A percentile compares a stretch with the other conserved stretches of the same genome.
Evolutionary conservation across 2,329 filamentous ascomycete genomes (phyloP).

Genomic region (Aspergillus brasiliensis): DNA sequence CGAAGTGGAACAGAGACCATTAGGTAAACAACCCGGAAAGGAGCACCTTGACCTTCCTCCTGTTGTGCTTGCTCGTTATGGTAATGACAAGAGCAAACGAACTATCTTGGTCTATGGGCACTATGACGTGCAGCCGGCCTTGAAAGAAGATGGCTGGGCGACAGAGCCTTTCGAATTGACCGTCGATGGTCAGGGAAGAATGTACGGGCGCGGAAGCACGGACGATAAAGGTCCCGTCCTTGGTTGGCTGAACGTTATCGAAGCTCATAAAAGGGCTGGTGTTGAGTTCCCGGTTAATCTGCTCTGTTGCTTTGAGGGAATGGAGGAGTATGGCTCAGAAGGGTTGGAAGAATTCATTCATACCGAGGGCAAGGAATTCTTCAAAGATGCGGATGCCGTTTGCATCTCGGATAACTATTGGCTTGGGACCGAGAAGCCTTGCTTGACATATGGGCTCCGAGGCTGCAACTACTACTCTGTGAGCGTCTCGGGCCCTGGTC

Average conservation of each 20-base stretch:
- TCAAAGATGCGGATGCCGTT: conserved; percentile 91
- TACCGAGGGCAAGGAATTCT: conserved; percentile 88
- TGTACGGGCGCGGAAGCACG: conserved; percentile 94
- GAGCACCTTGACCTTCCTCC: conserved; percentile 90
- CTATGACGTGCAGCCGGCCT: conserved; percentile 96
- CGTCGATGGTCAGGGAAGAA: conserved; percentile 86
- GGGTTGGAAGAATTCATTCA: conserved; percentile 94
- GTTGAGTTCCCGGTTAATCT: conserved; percentile 96
- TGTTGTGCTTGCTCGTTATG: conserved; percentile 88
- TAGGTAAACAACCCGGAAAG: conserved; percentile 90
- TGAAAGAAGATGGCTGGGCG: conserved; percentile 91
- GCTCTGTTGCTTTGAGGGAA: conserved; percentile 99
- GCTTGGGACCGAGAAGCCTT: conserved; percentile 98
- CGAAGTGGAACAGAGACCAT: conserved; percentile 78
- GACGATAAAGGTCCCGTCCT: conserved; percentile 98
- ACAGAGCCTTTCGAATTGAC: conserved; percentile 90
- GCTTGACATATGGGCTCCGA: conserved; percentile 92
- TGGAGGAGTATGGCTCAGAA: conserved; percentile 98
- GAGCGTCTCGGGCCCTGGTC: conserved; percentile 84
- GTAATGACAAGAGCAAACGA: conserved; percentile 86
- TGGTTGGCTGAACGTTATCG: conserved; percentile 96
- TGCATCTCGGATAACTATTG: conserved; percentile 99
- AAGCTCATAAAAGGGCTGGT: conserved; percentile 93
- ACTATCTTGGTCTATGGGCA: conserved; percentile 97
- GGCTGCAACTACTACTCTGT: conserved; percentile 98